Evolutionary conservation across 371 early-diverging fungal species (phyloP), one percentile per base, ranked within the genome.

Genomic region (Rhizopus sp.): DNA sequence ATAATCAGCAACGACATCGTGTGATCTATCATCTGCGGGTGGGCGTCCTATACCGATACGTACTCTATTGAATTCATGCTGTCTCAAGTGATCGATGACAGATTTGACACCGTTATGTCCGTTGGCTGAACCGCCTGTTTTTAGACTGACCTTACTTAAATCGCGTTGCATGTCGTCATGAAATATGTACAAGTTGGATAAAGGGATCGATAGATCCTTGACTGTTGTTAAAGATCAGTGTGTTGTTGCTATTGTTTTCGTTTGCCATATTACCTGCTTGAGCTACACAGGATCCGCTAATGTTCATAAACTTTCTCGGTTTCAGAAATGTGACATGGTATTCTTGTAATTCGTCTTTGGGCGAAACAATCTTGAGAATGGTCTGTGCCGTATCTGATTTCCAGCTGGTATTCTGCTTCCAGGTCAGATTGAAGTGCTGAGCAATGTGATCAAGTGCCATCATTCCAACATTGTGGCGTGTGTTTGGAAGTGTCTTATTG

Each of bases 61-160:
- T 0, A 88, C 64, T 6, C 89, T 71, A 33, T 61, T 69, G 52
- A 86, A 91, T 4, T 78, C 77, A 29, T 80, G 65, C 0, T 85
- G 78, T 5, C 67, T 54, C 10, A 90, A 59, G 38, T 70, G 52
- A 8, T 83, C 77, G 29, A 80, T 81, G 7, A 87, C 77, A 0
- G 91, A 91, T 55, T 84, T 84, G 60, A 90, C 70, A 0, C 93
- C 91, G 53, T 93, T 93, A 60, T 93, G 93, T 15, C 91, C 93
- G 55, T 81, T 83, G 1, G 69, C 74, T 9, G 75, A 79, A 5
- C 93, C 93, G 4, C 69, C 65, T 6, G 31, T 23, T 62, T 92
- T 92, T 50, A 80, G 54, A 1, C 87, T 79, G 0, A 88, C 53
- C 56, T 81, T 83, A 5, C 88, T 89, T 5, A 90, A 54, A 17